Percentiles rank a stretch among this genome's conserved stretches.
phyloP scores from a whole-genome alignment of 2,329 filamentous ascomycete genomes.

The Fusarium marasasianum region DNA sequence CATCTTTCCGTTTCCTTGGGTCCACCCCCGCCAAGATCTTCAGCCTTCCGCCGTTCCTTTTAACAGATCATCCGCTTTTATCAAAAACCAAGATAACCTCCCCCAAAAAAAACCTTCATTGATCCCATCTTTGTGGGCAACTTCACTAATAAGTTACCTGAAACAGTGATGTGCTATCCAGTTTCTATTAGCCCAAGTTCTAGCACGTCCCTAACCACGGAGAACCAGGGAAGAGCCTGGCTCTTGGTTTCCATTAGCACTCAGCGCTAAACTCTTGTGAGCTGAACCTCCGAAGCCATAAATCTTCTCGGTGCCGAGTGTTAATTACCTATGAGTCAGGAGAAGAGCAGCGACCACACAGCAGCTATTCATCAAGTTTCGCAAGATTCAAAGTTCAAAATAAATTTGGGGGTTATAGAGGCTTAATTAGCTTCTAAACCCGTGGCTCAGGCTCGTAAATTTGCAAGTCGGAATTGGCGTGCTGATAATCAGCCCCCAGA shows the following conservation, averaged over 20 bases:
- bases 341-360: neutral
- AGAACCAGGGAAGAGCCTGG: conserved; percentile 21
- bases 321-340: conserved; percentile 27
- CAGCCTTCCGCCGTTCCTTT: neutral
- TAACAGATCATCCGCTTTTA: neutral
- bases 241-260: conserved; percentile 2
- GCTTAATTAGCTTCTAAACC: neutral
- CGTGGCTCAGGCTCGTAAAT: neutral
- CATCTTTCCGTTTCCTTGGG: conserved; percentile 5
- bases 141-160: conserved; percentile 21
- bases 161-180: conserved; percentile 16
- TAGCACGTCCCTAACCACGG: neutral
- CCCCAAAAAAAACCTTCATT: conserved; percentile 12
- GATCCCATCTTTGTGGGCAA: conserved; percentile 4
- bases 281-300: conserved; percentile 19
- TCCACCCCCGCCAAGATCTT: conserved; percentile 12
- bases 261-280: conserved; percentile 27
- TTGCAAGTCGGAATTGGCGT: neutral
- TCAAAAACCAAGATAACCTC: conserved; percentile 16
- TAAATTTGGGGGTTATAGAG: neutral
- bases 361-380: conserved; percentile 1
- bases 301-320: conserved; percentile 7
- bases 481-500: neutral
- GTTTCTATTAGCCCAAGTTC: conserved; percentile 2
- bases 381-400: neutral